Evolutionary conservation across 2,329 filamentous ascomycete genomes (phyloP).

Genomic region (Pseudocercospora crystallina): DNA sequence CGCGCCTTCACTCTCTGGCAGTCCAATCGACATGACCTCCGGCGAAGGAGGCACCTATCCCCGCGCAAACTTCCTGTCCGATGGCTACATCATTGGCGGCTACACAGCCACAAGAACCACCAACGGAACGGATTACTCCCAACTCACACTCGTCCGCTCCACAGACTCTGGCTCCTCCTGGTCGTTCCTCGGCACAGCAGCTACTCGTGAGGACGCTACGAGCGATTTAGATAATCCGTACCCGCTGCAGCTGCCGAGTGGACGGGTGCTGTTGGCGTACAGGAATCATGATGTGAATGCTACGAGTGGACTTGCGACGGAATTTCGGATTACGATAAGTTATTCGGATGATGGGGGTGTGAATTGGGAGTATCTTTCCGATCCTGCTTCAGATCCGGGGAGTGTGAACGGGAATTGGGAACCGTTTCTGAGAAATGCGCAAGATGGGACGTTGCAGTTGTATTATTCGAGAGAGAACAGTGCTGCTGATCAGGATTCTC

Average conservation of each 20-base stretch:
- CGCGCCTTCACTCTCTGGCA: slow-evolving; percentile 22
- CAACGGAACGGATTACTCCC: slow-evolving; percentile 23
- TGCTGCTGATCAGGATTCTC: slow-evolving; percentile 43
- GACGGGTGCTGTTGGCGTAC: slow-evolving; percentile 36
- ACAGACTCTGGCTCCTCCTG: slow-evolving; percentile 25
- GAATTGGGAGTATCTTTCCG: slow-evolving; percentile 37
- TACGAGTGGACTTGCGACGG: slow-evolving; percentile 22
- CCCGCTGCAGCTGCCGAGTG: slow-evolving; percentile 35
- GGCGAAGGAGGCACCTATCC: slow-evolving; percentile 34
- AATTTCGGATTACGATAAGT: slow-evolving; percentile 46
- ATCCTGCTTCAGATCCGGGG: too few relatives aligned
- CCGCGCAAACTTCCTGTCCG: slow-evolving; percentile 32
- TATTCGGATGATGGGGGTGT: slow-evolving; percentile 44
- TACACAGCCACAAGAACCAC: slow-evolving; percentile 30
- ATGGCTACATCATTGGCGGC: slow-evolving; percentile 33
- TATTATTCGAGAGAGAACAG: slow-evolving; percentile 48
- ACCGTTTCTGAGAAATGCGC: slow-evolving; percentile 44
- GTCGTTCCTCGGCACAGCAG: slow-evolving; percentile 23
- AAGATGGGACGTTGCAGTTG: slow-evolving; percentile 43
- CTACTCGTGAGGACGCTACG: slow-evolving; percentile 19
- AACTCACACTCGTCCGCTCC: slow-evolving; percentile 24
- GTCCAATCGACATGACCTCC: slow-evolving; percentile 20
- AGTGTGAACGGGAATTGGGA: slow-evolving; percentile 47
- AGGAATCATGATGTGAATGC: slow-evolving; percentile 36
- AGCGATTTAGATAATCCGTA: slow-evolving; percentile 36